phyloP scores from a whole-genome alignment of 371 early-diverging fungal genomes.

The Rhizopus arrhizus region DNA sequence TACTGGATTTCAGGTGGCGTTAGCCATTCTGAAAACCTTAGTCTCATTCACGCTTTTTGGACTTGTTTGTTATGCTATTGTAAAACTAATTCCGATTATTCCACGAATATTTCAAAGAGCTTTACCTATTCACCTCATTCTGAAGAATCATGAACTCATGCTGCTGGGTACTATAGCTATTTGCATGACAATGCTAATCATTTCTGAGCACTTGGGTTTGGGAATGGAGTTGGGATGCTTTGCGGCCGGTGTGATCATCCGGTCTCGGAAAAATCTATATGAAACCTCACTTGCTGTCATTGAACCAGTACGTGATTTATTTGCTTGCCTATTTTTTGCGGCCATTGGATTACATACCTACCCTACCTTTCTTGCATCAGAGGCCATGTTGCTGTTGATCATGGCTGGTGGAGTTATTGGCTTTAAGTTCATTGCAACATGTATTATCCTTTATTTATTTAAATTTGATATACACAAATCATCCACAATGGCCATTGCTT shows the following conservation, averaged over 20 bases:
- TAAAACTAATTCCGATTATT: conserved; percentile 30
- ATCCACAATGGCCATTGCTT: conserved; percentile 55
- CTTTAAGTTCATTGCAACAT: conserved; percentile 54
- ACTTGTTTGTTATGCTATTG: conserved; percentile 38
- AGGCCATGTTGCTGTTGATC: conserved; percentile 52
- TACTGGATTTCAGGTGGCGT: conserved; percentile 47
- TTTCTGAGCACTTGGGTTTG: conserved; percentile 51
- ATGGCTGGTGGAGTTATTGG: conserved; percentile 54
- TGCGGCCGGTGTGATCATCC: conserved; percentile 63
- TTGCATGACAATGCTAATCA: conserved; percentile 50
- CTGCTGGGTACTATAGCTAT: conserved; percentile 56
- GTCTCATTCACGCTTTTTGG: conserved; percentile 48
- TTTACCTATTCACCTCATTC: conserved; percentile 31
- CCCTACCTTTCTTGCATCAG: conserved; percentile 59
- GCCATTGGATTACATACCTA: conserved; percentile 69
- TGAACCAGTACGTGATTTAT: conserved; percentile 62
- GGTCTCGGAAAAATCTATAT: conserved; percentile 43
- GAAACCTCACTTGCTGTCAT: conserved; percentile 46
- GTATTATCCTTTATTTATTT: conserved; percentile 40
- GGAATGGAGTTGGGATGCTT: conserved; percentile 67
- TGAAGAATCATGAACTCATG: conserved; percentile 48
- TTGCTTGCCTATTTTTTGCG: conserved; percentile 67
- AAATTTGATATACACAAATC: conserved; percentile 42
- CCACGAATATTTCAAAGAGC: conserved; percentile 25
- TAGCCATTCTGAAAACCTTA: conserved; percentile 38